Base-by-base conservation (phyloP, 1,284 basidiomycete species). In the Inonotus hispidus region DNA sequence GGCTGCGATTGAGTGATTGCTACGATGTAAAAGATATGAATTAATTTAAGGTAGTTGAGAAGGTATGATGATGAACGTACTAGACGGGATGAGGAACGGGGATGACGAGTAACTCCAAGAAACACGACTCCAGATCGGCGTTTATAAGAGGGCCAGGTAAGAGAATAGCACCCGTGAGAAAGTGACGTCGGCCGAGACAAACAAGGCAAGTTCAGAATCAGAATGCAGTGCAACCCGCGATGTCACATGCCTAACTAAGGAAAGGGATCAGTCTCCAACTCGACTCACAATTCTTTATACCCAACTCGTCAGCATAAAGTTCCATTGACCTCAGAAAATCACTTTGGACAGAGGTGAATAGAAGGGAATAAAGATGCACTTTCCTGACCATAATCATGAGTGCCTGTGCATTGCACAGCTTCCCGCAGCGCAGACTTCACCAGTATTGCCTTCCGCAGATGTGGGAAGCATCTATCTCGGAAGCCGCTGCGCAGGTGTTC, bases 381-480 rank as follows among this genome's bases (percentile, higher is more conserved):
- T n/a, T n/a, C n/a, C n/a, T n/a, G n/a, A n/a, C n/a, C n/a, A n/a
- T n/a, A n/a, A n/a, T n/a, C n/a, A n/a, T n/a, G n/a, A n/a, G n/a
- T n/a, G n/a, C n/a, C 49, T 32, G 49, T 52, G 25, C 50, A 35
- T n/a, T 29, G 50, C 50, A 52, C 50, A 32, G 50, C 27, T 52
- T 35, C 32, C 50, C 50, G 50, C 50, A 52, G 50, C 23, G 11
- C 25, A 29, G 23, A 47, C 45, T 25, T 6, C 6, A 10, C 27
- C 27, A 32, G 50, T 32, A 52, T 27, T 8, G 50, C 50, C 35
- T 52, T 52, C 50, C 50, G 50, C 50, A 52, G 50, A 52, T 23
- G 32, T 8, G 14, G 41, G 41, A n/a, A 43, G 41, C n/a, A n/a
- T 43, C 16, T 43, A 21, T 14, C 41, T 21, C 19, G 16, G 41